Evolutionary conservation across 2,329 filamentous ascomycete species (phyloP), one percentile per base, ranked within the genome.

Genomic region (Cladorrhinum sp.): DNA sequence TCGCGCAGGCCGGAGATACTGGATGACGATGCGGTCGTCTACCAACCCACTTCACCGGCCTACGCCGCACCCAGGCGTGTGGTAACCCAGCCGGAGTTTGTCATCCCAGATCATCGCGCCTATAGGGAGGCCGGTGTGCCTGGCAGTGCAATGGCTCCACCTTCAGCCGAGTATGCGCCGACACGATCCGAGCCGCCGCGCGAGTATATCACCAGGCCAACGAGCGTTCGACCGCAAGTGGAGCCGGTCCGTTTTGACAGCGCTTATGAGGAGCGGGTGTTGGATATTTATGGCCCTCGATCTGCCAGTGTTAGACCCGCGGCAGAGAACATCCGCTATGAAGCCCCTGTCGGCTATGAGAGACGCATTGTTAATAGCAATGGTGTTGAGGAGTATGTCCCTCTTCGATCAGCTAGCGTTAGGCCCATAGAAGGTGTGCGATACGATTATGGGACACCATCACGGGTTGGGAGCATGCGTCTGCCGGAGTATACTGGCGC

Each of bases 51-150:
- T 1, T 79, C 86, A 2, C 83, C 86, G 2, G 69, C 78, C 8
- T 69, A 75, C 69, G 74, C 74, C 51, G 72, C 77, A n/a, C 76
- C 80, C 9, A 77, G 85, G 62, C 80, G 85, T 48, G 79, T 87
- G 49, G 75, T 90, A 21, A 86, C 86, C 10, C 84, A 88, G 63
- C 82, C 86, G 1, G 87, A 89, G 63, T 83, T 79, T 56, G 74
- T 79, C 55, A 69, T 78, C 24, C 69, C 80, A 7, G 81, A 84
- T 55, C 80, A 82, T 63, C 79, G 83, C 62, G 75, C 79, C 26
- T 85, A 83, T 63, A 80, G 82, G 16, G 80, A 83, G 64, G 77
- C 84, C 58, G 86, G 88, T 65, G 84, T 85, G 65, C 82, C 84
- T 3, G 73, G 74, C 64, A 83, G 79, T 39, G 83, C 79, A 10